A percentile compares a stretch with the other conserved stretches of the same genome.
phyloP scores from a whole-genome alignment of 2,329 filamentous ascomycete genomes.

The Fusarium metavorans region DNA sequence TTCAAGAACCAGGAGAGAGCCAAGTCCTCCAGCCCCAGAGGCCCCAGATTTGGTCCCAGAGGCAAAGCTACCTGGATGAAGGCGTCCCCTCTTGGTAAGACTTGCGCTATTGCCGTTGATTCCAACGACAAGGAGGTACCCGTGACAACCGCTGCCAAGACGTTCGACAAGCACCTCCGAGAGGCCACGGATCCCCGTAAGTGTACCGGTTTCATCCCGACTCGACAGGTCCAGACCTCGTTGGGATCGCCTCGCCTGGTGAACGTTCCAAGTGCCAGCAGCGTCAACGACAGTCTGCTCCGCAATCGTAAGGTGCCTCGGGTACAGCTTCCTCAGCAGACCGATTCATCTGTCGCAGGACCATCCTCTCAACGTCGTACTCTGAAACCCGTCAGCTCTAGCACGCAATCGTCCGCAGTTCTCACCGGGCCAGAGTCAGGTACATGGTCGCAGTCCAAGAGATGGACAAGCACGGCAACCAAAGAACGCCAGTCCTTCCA shows the following conservation, averaged over 20 bases:
- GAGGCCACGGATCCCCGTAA: conserved; percentile 14
- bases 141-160: not conserved
- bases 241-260: not conserved
- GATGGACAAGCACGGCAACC: conserved; percentile 53
- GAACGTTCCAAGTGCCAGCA: conserved; percentile 2
- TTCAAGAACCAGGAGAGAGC: conserved; percentile 12
- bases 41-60: conserved; percentile 9
- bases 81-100: conserved; percentile 25
- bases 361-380: conserved; percentile 22
- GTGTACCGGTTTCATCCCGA: conserved; percentile 28
- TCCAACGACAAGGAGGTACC: not conserved
- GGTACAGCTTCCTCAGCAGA: not conserved
- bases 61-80: conserved; percentile 25
- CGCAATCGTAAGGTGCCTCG: not conserved
- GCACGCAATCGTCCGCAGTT: conserved; percentile 6
- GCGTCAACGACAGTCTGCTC: not conserved
- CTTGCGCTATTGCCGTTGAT: conserved; percentile 12
- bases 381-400: conserved; percentile 14
- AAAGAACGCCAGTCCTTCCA: conserved; percentile 50
- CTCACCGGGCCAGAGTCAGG: conserved; percentile 34
- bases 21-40: not conserved
- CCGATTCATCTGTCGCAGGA: conserved; percentile 5
- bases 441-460: conserved; percentile 54
- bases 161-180: conserved; percentile 23
- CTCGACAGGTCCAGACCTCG: conserved; percentile 26